Evolutionary conservation across 768 basidiomycete genomes (phyloP), one percentile per base, ranked within the genome.

Genomic region (Terana coerulea): DNA sequence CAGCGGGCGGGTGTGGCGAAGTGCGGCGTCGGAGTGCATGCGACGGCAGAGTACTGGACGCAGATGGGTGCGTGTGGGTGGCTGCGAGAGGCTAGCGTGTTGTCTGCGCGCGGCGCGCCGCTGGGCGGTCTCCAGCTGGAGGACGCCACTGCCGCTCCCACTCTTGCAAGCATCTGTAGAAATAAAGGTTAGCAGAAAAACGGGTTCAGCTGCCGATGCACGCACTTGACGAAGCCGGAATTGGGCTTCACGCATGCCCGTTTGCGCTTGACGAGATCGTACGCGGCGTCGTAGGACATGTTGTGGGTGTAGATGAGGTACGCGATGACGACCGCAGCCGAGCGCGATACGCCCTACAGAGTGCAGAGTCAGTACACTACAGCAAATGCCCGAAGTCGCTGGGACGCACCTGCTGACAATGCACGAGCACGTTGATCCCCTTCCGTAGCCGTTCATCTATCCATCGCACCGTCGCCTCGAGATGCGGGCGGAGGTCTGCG

Each of bases 221-320:
- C 56, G 52, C 24, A 49, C 55, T 63, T 62, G 17, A 88, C 79
- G 60, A 90, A 91, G 4, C 84, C 87, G n/a, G 83, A 69, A 60
- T 91, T 91, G 14, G 88, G 88, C 61, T 88, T 86, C 54, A 83
- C 72, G 61, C 88, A 91, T 3, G 86, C 79, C 17, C 88, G 78
- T 57, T 81, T 80, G 49, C 76, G 76, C 57, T 79, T 79, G 55
- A 87, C 74, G 55, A 83, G 75, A 0, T 79, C 71, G 49, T 75
- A 67, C 0, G 88, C 87, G 39, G 73, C 70, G 54, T 88, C 84
- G 64, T 81, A 89, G 8, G 84, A 73, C 85, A 89, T 86, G 35
- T 78, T 81, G 52, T 80, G 79, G 55, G 81, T 76, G 58, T 82
- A 78, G 59, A 91, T 91, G 61, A 91, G 83, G 70, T 88, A 91